Evolutionary conservation across 768 basidiomycete species (phyloP), one percentile per base, ranked within the genome.

Genomic region (Dioszegia crocea): DNA sequence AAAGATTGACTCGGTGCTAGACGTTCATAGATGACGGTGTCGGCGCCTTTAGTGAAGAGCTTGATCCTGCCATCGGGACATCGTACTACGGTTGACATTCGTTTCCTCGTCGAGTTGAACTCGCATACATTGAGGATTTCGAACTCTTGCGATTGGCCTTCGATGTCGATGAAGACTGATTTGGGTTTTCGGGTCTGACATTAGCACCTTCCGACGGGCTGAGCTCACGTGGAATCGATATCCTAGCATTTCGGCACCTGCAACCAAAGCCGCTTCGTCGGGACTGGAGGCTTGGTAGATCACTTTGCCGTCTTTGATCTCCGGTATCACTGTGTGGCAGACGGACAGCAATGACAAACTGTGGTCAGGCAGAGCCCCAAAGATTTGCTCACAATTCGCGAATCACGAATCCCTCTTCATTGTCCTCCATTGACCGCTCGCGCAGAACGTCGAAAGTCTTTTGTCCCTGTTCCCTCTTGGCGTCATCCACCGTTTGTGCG

Each of bases 291-390:
- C 96, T 76, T 99, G 96, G 70, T 87, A 99, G 10, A 86, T 80
- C 62, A 89, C 88, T 81, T 92, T 94, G n/a, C 84, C 92, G 27
- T 81, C 81, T 59, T 89, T 85, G 54, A 86, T 78, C 78, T 98
- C 96, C 1, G 96, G 96, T 68, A 98, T 98, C 66, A 99, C 96
- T 0, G 96, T 98, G 73, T 99, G 96, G 65, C 96, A 99, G 31
- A 98, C 92, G 1, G 94, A 88, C 49, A 98, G 81, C 21, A 97
- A 81, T 0, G 87, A 84, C 69, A 97, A 75, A 59, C 71, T 73
- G 43, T 8, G 4, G 19, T 45, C 64, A 27, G 59, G 55, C 40
- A 19, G 9, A 91, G 87, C 68, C 91, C 88, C 60, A 80, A 77
- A 19, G 86, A 81, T 31, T 83, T 10, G 59, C 62, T 45, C 53